These are phyloP conservation scores for Tolypocladium ophioglossoides DNA, from an alignment of 2,329 filamentous ascomycete genomes.

Conservation along the genomic window DNA sequence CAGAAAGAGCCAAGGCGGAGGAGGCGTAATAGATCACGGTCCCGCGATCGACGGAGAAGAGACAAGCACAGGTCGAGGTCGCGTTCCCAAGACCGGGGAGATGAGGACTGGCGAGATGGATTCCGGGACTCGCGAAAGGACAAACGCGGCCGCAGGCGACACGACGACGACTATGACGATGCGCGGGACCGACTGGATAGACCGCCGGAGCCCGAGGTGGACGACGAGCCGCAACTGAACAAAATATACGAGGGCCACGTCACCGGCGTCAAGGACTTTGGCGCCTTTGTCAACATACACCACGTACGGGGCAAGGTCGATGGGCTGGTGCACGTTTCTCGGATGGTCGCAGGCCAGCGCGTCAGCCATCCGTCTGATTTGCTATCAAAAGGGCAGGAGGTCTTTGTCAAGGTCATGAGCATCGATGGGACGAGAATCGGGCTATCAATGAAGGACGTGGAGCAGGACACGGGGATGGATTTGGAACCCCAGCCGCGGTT, in stretches of 20 bases:
- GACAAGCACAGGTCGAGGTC: slow-evolving; percentile 26
- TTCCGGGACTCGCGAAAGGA: slow-evolving; percentile 19
- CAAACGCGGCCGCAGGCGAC: slow-evolving; percentile 25
- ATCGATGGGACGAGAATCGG: slow-evolving; percentile 75
- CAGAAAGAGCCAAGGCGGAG: slow-evolving; percentile 28
- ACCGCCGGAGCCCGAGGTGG: slow-evolving; percentile 62
- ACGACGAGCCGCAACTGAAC: slow-evolving; percentile 69
- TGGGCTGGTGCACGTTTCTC: slow-evolving; percentile 87
- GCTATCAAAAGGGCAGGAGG: slow-evolving; percentile 65
- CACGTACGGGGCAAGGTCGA: slow-evolving; percentile 83
- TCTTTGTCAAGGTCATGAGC: slow-evolving; percentile 88
- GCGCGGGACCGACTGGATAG: slow-evolving; percentile 50
- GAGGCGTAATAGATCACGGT: slow-evolving; percentile 28
- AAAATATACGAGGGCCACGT: slow-evolving; percentile 89
- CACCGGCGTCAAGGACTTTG: slow-evolving; percentile 90
- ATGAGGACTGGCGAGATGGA: slow-evolving; percentile 35
- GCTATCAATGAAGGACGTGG: slow-evolving; percentile 94
- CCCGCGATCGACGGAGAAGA: slow-evolving; percentile 28
- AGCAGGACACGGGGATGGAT: slow-evolving; percentile 79
- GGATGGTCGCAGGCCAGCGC: slow-evolving; percentile 71
- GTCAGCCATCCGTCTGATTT: slow-evolving; percentile 90
- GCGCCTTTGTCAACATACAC: slow-evolving; percentile 85
- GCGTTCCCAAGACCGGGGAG: slow-evolving; percentile 26
- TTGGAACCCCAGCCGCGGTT: slow-evolving; percentile 68
- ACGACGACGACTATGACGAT: slow-evolving; percentile 30